Base-by-base conservation (phyloP, 768 basidiomycete genomes). In the Kwoniella heveanensis region DNA sequence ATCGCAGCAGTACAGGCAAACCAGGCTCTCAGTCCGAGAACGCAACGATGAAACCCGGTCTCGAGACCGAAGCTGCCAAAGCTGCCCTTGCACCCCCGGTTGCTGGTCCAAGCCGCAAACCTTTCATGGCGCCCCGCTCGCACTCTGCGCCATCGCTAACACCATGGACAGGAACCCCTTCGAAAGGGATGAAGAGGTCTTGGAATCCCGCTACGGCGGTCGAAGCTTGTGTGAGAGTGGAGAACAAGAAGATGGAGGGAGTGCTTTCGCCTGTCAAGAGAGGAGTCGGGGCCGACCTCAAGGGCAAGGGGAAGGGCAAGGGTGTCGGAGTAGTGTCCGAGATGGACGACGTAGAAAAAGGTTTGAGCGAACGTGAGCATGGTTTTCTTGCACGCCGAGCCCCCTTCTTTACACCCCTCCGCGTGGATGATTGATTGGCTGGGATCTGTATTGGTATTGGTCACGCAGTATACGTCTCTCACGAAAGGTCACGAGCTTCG, bases 351-450 rank as follows among this genome's bases (percentile, higher is more conserved):
- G 39, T 44, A n/a, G 65, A 66, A 29, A 50, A 55, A 22, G 65
- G 50, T 17, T 58, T 62, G 30, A 64, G 62, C 21, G 48, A 57
- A 25, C 25, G 61, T 62, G 48, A 55, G 61, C n/a, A n/a, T n/a
- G n/a, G n/a, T n/a, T n/a, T n/a, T 32, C 32, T 32, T 32, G 32
- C 32, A 5, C 32, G 32, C 32, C 32, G 7, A 5, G 7, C 32
- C 32, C 32, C 32, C 32, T 32, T 13, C 32, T 32, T 13, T 32
- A 13, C 32, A 5, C 32, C 32, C 5, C 32, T 13, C 32, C 13
- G 32, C 7, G 32, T 32, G 32, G 13, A 6, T 32, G 32, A 32
- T 32, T 13, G 7, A 32, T 32, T 32, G 32, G 13, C 32, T 32
- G 5, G 32, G 13, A 13, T 32, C 32, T 32, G 39, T 44, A 44